Conservation (phyloP, 345 rosid species). For the Arabis hirsuta region DNA sequence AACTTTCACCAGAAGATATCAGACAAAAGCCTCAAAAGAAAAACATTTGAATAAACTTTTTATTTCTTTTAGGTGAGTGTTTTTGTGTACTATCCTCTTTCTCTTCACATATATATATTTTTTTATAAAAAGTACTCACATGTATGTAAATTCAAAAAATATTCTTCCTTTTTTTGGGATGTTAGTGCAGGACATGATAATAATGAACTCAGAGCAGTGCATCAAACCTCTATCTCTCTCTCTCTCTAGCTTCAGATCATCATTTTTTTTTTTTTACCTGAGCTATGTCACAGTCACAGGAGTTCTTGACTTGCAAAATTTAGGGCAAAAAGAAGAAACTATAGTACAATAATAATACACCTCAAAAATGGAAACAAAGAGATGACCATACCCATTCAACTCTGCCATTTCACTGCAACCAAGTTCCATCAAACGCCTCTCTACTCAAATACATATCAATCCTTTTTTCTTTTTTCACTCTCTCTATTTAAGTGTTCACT, state of each 20-base stretch:
- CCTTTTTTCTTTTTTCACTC: not conserved
- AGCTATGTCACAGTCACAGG: slow-evolving; percentile 42
- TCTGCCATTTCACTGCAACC: slow-evolving; percentile 38
- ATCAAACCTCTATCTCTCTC: slow-evolving; percentile 23
- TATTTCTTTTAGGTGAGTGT: slow-evolving; percentile 11
- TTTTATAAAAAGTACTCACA: slow-evolving; percentile 11
- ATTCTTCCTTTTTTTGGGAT: slow-evolving; percentile 27
- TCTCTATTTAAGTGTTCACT: slow-evolving; percentile 18
- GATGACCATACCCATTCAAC: slow-evolving; percentile 40
- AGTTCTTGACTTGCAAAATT: slow-evolving; percentile 42
- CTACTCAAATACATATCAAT: slow-evolving; percentile 27
- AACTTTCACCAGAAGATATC: slow-evolving; percentile 17
- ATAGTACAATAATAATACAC: slow-evolving; percentile 45
- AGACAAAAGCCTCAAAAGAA: slow-evolving; percentile 33
- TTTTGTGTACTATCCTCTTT: slow-evolving; percentile 29
- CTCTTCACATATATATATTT: not conserved
- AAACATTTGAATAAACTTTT: slow-evolving; percentile 9
- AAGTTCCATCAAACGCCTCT: slow-evolving; percentile 38
- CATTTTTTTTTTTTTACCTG: slow-evolving; percentile 30
- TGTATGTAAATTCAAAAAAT: slow-evolving; percentile 12
- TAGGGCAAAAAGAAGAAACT: slow-evolving; percentile 44
- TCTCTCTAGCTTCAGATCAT: slow-evolving; percentile 22
- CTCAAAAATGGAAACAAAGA: slow-evolving; percentile 41
- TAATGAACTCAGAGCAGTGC: slow-evolving; percentile 35
- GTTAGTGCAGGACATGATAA: slow-evolving; percentile 38